A percentile compares a stretch with the other conserved stretches of the same genome.
Conservation (phyloP, 768 basidiomycete species). For the Myochromella boudieri region DNA sequence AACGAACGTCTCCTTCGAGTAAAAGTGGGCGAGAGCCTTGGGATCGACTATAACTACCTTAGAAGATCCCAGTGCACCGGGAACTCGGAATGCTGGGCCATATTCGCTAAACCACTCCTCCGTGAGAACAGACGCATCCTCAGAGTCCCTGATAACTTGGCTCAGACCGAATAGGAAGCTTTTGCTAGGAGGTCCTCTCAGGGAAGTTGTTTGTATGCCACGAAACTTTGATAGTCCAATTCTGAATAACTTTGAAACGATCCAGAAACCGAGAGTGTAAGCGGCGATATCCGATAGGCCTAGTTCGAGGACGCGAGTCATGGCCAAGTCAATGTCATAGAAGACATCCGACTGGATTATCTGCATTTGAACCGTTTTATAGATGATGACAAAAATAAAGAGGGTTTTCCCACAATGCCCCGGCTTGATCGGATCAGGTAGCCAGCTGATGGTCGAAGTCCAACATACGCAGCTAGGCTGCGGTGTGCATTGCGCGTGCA, state of each 20-base stretch:
- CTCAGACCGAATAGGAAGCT: slow-evolving; percentile 43
- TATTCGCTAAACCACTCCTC: slow-evolving; percentile 49
- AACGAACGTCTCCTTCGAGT: slow-evolving; percentile 45
- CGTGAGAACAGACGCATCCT: slow-evolving; percentile 31
- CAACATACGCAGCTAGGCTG: no score
- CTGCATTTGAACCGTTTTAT: no score
- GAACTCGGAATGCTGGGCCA: slow-evolving; percentile 45
- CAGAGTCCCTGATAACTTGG: slow-evolving; percentile 24
- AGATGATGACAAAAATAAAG: no score
- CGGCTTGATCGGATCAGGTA: no score
- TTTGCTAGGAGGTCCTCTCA: slow-evolving; percentile 41
- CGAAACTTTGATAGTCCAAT: slow-evolving; percentile 1
- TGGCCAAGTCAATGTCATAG: no score
- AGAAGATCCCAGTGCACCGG: slow-evolving; percentile 32
- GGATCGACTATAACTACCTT: slow-evolving; percentile 43
- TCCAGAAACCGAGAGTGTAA: slow-evolving; percentile 6
- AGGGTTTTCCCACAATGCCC: no score
- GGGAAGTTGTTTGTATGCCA: slow-evolving; percentile 26
- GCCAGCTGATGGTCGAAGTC: no score
- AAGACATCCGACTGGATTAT: no score
- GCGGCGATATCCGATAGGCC: slow-evolving; percentile 4
- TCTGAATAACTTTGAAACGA: slow-evolving; percentile 4
- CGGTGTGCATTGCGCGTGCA: no score
- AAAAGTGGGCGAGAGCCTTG: slow-evolving; percentile 52
- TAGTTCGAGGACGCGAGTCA: slow-evolving; percentile 8